phyloP scores from a whole-genome alignment of 305 asterid species.

The Rubia balearica region DNA sequence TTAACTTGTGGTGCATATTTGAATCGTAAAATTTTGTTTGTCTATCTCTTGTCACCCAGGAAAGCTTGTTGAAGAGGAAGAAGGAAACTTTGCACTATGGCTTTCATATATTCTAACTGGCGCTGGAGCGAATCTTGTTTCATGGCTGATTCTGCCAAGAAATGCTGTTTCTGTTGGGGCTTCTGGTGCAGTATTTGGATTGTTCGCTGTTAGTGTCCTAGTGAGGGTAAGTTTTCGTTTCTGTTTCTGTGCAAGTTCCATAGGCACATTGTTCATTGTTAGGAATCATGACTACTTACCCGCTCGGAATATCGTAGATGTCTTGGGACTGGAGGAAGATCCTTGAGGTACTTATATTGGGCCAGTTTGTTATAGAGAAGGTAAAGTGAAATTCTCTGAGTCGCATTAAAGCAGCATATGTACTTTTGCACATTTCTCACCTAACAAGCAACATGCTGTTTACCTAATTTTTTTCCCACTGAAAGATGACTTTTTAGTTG shows the following conservation, averaged over 20 bases:
- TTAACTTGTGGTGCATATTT: conserved; percentile 2
- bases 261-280: neutral
- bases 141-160: conserved; percentile 90
- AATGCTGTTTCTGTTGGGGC: conserved; percentile 92
- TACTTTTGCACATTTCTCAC: neutral
- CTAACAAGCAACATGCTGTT: neutral
- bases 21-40: conserved; percentile 5
- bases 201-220: conserved; percentile 79
- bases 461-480: neutral
- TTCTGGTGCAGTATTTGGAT: conserved; percentile 95
- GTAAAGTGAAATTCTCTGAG: conserved; percentile 26
- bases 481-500: neutral
- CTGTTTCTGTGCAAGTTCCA: conserved; percentile 3
- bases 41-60: conserved; percentile 33
- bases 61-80: conserved; percentile 95
- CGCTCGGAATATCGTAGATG: conserved; percentile 42
- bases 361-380: conserved; percentile 87
- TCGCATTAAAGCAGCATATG: neutral
- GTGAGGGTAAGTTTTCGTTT: conserved; percentile 48
- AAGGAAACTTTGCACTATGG: conserved; percentile 88
- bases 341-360: conserved; percentile 82
- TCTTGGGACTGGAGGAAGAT: conserved; percentile 99
- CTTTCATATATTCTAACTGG: conserved; percentile 85
- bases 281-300: conserved; percentile 12
- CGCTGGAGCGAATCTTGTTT: conserved; percentile 88